Conservation (phyloP, 139 green algal genomes). For the Nannochloris sp. region DNA sequence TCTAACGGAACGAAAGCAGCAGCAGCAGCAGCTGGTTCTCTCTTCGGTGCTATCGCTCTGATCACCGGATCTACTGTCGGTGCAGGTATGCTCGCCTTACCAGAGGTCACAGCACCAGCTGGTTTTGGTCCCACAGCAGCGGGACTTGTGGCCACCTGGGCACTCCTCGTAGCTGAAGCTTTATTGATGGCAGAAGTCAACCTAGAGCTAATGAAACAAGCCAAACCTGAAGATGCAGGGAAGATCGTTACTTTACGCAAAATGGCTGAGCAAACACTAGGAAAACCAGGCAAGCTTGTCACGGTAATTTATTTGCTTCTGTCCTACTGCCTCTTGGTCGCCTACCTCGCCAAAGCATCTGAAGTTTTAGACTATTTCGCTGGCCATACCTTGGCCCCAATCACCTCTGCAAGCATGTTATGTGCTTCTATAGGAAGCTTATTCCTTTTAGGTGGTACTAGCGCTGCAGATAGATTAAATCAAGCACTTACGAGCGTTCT, state of each 20-base stretch:
- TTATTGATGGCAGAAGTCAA: constrained; percentile 71
- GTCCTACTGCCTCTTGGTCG: constrained; percentile 53
- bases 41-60: constrained; percentile 49
- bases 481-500: constrained; percentile 34
- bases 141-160: constrained; percentile 37
- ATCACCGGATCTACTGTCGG: constrained; percentile 60
- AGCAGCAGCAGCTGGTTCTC: not conserved
- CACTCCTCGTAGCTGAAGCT: constrained; percentile 43
- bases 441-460: constrained; percentile 23
- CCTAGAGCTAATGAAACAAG: constrained; percentile 12
- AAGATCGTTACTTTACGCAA: constrained; percentile 42
- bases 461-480: constrained; percentile 22
- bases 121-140: constrained; percentile 41
- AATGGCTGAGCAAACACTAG: constrained; percentile 54
- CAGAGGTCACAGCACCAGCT: constrained; percentile 27
- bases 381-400: not conserved
- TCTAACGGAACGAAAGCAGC: no score
- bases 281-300: constrained; percentile 17
- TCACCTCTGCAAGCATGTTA: constrained; percentile 1
- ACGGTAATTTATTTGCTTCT: constrained; percentile 50
- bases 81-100: constrained; percentile 61
- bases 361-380: constrained; percentile 32
- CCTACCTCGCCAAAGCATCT: constrained; percentile 51
- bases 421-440: constrained; percentile 11
- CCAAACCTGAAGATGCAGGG: not conserved